Evolutionary conservation across 2,329 filamentous ascomycete species (phyloP).

Genomic region (Neofusicoccum kwambonambiense): DNA sequence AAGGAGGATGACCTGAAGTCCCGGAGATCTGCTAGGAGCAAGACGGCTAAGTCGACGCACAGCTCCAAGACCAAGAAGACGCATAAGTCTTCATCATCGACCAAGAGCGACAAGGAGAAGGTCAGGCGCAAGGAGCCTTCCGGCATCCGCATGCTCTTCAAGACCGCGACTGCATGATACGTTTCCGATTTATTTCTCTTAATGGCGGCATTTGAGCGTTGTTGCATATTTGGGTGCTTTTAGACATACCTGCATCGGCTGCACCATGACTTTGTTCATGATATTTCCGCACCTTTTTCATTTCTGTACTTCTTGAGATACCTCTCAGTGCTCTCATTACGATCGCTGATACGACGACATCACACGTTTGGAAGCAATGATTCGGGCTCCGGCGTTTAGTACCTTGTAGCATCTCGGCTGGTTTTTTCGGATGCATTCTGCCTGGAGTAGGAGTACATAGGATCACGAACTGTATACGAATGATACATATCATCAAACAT

Average conservation of each 20-base stretch:
- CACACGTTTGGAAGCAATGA: not conserved
- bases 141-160: constrained; percentile 44
- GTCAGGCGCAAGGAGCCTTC: constrained; percentile 43
- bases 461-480: not conserved
- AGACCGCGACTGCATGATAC: constrained; percentile 9
- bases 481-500: not conserved
- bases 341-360: not conserved
- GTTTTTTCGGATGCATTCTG: constrained; percentile 11
- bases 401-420: constrained; percentile 10
- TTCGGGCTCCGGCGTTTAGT: not conserved
- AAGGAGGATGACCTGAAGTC: constrained; percentile 50
- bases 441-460: constrained; percentile 12
- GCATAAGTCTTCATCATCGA: constrained; percentile 1
- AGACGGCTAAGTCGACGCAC: constrained; percentile 27
- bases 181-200: not conserved
- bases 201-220: constrained; percentile 5
- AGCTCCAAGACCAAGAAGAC: constrained; percentile 26
- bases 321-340: constrained; percentile 4
- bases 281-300: not conserved
- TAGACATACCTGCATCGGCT: constrained; percentile 16
- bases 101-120: constrained; percentile 32
- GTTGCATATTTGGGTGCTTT: not conserved
- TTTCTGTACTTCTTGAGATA: constrained; percentile 1
- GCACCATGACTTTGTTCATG: constrained; percentile 6
- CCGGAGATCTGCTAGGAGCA: constrained; percentile 30